phyloP scores from a whole-genome alignment of 1,284 basidiomycete genomes.

The Moesziomyces aphidis region DNA sequence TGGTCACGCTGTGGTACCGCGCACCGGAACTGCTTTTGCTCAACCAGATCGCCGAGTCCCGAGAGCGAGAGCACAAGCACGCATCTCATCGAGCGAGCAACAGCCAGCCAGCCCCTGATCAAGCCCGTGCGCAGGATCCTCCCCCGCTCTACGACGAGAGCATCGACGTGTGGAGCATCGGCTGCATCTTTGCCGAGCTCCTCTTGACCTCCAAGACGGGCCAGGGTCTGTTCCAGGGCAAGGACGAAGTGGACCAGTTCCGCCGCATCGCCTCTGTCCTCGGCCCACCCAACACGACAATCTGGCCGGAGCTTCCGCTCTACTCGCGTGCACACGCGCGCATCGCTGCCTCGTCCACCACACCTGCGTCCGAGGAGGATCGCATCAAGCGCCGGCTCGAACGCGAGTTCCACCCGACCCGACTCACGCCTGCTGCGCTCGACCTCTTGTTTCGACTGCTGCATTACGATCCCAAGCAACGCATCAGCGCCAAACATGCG shows the following conservation, averaged over 20 bases:
- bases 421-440: conserved; percentile 75
- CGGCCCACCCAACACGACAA: conserved; percentile 83
- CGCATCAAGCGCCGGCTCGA: conserved; percentile 70
- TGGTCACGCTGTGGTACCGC: conserved; percentile 99
- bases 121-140: too few relatives aligned
- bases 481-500: conserved; percentile 89
- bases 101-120: too few relatives aligned
- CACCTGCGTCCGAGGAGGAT: conserved; percentile 26
- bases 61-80: neutral
- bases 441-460: conserved; percentile 85
- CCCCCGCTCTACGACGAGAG: conserved; percentile 52
- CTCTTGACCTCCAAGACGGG: conserved; percentile 74
- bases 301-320: conserved; percentile 85
- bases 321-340: conserved; percentile 76
- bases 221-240: conserved; percentile 94
- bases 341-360: neutral
- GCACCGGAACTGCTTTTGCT: conserved; percentile 66
- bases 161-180: conserved; percentile 81
- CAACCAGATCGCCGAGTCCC: conserved; percentile 3
- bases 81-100: too few relatives aligned
- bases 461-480: conserved; percentile 85
- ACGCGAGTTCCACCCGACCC: conserved; percentile 75
- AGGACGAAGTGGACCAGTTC: conserved; percentile 91
- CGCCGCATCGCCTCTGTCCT: conserved; percentile 83
- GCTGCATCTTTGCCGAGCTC: conserved; percentile 97